Conservation (phyloP, 2,329 filamentous ascomycete species). For the Pyrenophora teres region DNA sequence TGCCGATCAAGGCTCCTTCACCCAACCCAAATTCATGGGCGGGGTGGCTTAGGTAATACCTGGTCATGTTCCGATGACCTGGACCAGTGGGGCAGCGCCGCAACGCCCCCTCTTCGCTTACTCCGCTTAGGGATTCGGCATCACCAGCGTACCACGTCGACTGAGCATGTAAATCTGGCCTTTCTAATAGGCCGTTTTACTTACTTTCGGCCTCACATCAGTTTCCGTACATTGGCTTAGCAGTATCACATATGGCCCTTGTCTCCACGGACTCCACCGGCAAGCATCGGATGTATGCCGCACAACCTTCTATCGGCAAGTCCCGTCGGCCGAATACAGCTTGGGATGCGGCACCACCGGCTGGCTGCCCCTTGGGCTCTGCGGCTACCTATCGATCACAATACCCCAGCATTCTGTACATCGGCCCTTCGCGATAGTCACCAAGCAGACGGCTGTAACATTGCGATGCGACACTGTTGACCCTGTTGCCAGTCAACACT, state of each 20-base stretch:
- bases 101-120: constrained; percentile 20
- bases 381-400: constrained; percentile 9
- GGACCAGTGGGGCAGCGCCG: constrained; percentile 18
- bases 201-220: constrained; percentile 1
- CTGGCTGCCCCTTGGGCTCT: not conserved
- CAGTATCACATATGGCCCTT: too few relatives aligned
- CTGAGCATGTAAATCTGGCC: not conserved
- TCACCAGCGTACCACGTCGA: constrained; percentile 3
- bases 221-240: too few relatives aligned
- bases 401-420: constrained; percentile 9
- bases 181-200: not conserved
- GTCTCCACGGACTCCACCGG: not conserved
- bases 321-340: constrained; percentile 1
- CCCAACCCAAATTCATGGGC: constrained; percentile 15
- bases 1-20: constrained; percentile 4
- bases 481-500: constrained; percentile 2
- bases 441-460: constrained; percentile 17
- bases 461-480: constrained; percentile 17
- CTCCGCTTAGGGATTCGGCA: constrained; percentile 23
- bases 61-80: constrained; percentile 25
- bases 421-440: constrained; percentile 2
- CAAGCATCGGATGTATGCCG: not conserved
- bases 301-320: not conserved
- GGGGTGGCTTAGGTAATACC: constrained; percentile 10
- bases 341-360: constrained; percentile 2